These are phyloP conservation scores for Hypoxylon sp. DNA, from an alignment of 2,329 filamentous ascomycete species.

Conservation along the genomic window DNA sequence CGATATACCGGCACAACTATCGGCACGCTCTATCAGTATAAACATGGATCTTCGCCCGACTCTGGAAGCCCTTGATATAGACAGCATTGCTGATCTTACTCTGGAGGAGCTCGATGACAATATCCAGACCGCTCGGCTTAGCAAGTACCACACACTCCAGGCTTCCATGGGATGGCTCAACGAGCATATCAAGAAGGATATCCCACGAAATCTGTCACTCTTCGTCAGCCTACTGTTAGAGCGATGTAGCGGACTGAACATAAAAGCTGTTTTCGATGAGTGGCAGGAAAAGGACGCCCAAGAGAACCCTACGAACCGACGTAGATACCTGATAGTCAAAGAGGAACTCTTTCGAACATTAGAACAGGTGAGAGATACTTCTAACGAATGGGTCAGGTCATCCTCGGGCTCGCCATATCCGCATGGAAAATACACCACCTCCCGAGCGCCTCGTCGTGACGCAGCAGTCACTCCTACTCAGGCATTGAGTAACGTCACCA, in stretches of 20 bases:
- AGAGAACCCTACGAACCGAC: conserved; percentile 37
- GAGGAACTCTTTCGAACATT: conserved; percentile 35
- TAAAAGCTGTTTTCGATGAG: conserved; percentile 33
- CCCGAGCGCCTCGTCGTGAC: background rate
- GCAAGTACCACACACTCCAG: conserved; percentile 22
- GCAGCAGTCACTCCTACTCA: too few species aligned
- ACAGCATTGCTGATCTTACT: conserved; percentile 21
- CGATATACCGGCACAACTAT: background rate
- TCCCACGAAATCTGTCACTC: conserved; percentile 16
- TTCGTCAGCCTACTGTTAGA: background rate
- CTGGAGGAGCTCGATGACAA: conserved; percentile 29
- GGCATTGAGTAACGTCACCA: too few species aligned
- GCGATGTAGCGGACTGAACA: conserved; percentile 26
- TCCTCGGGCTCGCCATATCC: background rate
- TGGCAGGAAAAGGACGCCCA: conserved; percentile 36
- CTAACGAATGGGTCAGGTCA: background rate
- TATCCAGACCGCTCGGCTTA: conserved; percentile 9
- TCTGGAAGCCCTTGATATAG: conserved; percentile 11
- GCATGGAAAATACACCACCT: background rate
- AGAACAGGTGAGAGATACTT: background rate
- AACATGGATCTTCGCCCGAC: conserved; percentile 33
- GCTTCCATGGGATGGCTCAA: conserved; percentile 41
- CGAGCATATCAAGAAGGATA: conserved; percentile 40
- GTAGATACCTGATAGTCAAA: conserved; percentile 41
- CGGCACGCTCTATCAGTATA: background rate